Base-by-base conservation (phyloP, 768 basidiomycete genomes). In the Panellus pusillus region DNA sequence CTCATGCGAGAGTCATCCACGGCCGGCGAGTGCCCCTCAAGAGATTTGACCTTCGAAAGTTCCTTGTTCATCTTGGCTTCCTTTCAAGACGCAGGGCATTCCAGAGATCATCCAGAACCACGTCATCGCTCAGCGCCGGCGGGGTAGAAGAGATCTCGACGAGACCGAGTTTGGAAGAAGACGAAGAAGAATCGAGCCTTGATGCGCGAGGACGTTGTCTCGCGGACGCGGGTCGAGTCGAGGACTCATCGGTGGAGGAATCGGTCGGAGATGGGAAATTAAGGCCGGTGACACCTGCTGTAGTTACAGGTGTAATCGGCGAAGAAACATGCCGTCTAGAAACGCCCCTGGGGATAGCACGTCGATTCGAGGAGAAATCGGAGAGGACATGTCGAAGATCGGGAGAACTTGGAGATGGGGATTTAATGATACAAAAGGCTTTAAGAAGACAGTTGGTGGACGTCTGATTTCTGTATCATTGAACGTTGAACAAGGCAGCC, bases 21-120 rank as follows among this genome's bases (percentile, higher is more conserved):
- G 4, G 12, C 12, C 36, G 35, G 63, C 29, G 31, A 52, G 46
- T 58, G 54, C 14, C 27, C 63, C 63, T 75, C 77, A 9, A 79
- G 66, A 44, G 78, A 79, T 67, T 72, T 74, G 49, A 80, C 76
- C 63, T 79, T 79, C 28, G 73, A 66, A 40, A 73, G 74, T 50
- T 71, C 65, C 46, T 70, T 70, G 32, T 72, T 74, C 61, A 79
- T 73, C 40, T 68, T 69, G 46, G 67, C 69, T 32, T 73, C 72
- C 55, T 79, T 62, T 65, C 61, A 64, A 67, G 68, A 28, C 75
- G 68, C 45, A 80, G 65, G 48, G 72, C 64, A 52, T 63, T 67
- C 79, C 79, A 80, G 9, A 80, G 63, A 9, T 71, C 63, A 32
- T 77, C 69, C 50, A 79, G 63, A 13, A 70, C 70, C 9, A 57